These are phyloP conservation scores for Cyberlindnera xylosilytica DNA, from an alignment of 805 yeast species.

Conservation along the genomic window DNA sequence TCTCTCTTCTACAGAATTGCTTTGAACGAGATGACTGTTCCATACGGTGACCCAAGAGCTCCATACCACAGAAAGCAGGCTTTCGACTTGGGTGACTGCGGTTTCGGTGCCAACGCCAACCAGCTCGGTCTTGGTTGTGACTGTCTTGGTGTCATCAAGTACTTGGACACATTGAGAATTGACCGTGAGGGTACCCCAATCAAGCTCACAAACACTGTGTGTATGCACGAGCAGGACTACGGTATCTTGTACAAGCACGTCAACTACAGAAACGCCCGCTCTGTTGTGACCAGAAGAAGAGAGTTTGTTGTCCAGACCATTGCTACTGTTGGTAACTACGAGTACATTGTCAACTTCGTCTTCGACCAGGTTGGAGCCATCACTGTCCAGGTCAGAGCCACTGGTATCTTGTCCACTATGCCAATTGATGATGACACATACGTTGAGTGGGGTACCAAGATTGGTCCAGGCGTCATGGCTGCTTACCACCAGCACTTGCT, in stretches of 20 bases:
- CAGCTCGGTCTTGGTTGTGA: slow-evolving; percentile 72
- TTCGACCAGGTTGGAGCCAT: slow-evolving; percentile 78
- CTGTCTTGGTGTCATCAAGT: slow-evolving; percentile 76
- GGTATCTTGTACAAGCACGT: slow-evolving; percentile 77
- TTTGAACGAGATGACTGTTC: slow-evolving; percentile 82
- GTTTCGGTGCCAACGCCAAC: slow-evolving; percentile 74
- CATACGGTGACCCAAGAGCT: slow-evolving; percentile 81
- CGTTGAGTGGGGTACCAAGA: slow-evolving; percentile 68
- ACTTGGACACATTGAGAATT: slow-evolving; percentile 59
- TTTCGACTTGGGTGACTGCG: slow-evolving; percentile 82
- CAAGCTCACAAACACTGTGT: slow-evolving; percentile 64
- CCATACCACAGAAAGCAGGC: slow-evolving; percentile 87
- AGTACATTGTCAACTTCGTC: slow-evolving; percentile 68
- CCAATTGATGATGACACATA: slow-evolving; percentile 67
- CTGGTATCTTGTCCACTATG: slow-evolving; percentile 84
- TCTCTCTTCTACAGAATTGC: slow-evolving; percentile 70
- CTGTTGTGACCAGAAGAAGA: slow-evolving; percentile 71
- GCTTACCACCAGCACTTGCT: slow-evolving; percentile 82
- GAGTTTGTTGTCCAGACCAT: slow-evolving; percentile 77
- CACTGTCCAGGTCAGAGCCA: slow-evolving; percentile 76
- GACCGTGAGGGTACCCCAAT: slow-evolving; percentile 59
- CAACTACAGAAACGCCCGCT: slow-evolving; percentile 68
- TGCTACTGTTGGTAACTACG: slow-evolving; percentile 84
- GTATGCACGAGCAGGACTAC: slow-evolving; percentile 79
- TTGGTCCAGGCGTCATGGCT: slow-evolving; percentile 80